Percentiles rank a stretch among this genome's conserved stretches.
Evolutionary conservation across 176 grass and related monocot species (phyloP).

Genomic region (Eleusine indica): DNA sequence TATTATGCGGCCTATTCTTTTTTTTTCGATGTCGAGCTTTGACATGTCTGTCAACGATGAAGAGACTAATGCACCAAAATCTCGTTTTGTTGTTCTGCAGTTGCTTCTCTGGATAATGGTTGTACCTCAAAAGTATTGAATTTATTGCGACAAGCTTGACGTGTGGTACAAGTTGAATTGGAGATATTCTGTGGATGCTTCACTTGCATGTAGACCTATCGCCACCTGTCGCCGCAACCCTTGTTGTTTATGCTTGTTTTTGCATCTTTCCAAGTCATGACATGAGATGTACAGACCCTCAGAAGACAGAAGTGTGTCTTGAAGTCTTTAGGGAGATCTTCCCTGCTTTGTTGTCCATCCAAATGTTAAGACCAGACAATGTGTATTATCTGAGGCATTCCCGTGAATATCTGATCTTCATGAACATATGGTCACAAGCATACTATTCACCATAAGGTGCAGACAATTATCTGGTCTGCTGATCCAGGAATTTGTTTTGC

Average conservation of each 20-base stretch:
- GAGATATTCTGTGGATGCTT: background rate
- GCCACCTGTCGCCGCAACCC: background rate
- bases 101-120: background rate
- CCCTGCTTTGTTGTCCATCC: background rate
- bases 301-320: background rate
- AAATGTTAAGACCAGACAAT: background rate
- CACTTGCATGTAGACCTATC: slow-evolving; percentile 16
- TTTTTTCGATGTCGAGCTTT: background rate
- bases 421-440: background rate
- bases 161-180: background rate
- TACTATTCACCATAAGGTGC: background rate
- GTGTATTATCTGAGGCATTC: background rate
- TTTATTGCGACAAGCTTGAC: background rate
- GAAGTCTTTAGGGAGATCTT: background rate
- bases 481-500: background rate
- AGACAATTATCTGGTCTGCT: background rate
- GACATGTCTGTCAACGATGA: background rate
- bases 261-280: background rate
- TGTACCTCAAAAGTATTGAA: background rate
- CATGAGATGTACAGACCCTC: background rate
- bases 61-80: background rate
- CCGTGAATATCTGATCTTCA: background rate
- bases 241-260: slow-evolving; percentile 24
- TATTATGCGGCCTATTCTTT: background rate
- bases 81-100: background rate